Conservation (phyloP, 352 stramenopile species). For the Chrysophaeum taylorii region DNA sequence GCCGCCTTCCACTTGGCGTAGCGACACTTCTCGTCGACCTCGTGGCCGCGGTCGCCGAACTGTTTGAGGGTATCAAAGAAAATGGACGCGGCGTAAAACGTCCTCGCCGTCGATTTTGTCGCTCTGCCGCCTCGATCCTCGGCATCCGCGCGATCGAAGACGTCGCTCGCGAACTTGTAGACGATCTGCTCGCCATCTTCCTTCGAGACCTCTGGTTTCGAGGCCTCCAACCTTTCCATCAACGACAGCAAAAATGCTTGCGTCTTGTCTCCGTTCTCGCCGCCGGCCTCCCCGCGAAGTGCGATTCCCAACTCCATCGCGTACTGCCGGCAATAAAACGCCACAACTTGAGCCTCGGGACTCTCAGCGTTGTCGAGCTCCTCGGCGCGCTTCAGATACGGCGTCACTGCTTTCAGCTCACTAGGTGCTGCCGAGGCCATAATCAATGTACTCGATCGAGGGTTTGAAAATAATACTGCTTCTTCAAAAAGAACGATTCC, state of each 20-base stretch:
- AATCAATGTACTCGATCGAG: too few relatives aligned
- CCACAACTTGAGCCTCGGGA: conserved; percentile 81
- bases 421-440: too few relatives aligned
- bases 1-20: conserved; percentile 91
- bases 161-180: conserved; percentile 70
- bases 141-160: conserved; percentile 83
- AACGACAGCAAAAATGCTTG: conserved; percentile 76
- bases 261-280: conserved; percentile 60
- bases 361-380: conserved; percentile 81
- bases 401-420: conserved; percentile 82
- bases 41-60: conserved; percentile 71
- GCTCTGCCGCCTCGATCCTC: conserved; percentile 75
- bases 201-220: conserved; percentile 84
- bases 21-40: conserved; percentile 70
- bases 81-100: conserved; percentile 85
- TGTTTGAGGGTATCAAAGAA: conserved; percentile 93
- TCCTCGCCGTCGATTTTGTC: conserved; percentile 82
- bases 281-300: conserved; percentile 55
- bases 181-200: conserved; percentile 74
- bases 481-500: too few relatives aligned
- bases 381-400: conserved; percentile 82
- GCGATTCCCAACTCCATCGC: conserved; percentile 54
- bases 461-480: too few relatives aligned
- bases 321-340: conserved; percentile 77
- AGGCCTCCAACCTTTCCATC: conserved; percentile 74